These are phyloP conservation scores for Vickermania spadyakhi DNA, from an alignment of 208 protist species.

Conservation along the genomic window DNA sequence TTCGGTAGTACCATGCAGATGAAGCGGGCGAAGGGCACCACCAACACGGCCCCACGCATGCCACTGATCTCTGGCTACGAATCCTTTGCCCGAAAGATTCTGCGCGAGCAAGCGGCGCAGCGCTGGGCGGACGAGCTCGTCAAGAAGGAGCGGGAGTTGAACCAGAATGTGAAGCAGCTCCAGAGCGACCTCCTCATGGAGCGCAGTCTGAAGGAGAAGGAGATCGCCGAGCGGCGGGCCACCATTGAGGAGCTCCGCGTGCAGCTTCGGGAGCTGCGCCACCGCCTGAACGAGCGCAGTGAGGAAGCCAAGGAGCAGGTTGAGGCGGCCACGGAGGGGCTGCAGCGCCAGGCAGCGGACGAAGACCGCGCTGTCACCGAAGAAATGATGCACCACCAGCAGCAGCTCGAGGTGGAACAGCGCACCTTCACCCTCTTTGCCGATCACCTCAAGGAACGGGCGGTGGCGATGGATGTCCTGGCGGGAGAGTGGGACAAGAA, in stretches of 20 bases:
- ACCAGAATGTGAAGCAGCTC: conserved; percentile 91
- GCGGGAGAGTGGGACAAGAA: conserved; percentile 72
- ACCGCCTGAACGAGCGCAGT: conserved; percentile 48
- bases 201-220: conserved; percentile 64
- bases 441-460: conserved; percentile 56
- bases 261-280: conserved; percentile 58
- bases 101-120: conserved; percentile 81
- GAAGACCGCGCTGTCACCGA: conserved; percentile 41
- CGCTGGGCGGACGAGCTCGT: conserved; percentile 85
- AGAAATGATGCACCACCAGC: conserved; percentile 14
- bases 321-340: conserved; percentile 57
- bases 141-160: conserved; percentile 78
- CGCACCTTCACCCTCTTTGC: conserved; percentile 50
- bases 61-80: conserved; percentile 67
- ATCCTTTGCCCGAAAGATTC: conserved; percentile 63
- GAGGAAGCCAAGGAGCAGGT: conserved; percentile 52
- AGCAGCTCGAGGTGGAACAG: conserved; percentile 32
- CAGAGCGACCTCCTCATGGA: conserved; percentile 75
- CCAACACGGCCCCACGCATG: conserved; percentile 31
- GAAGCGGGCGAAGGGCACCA: conserved; percentile 14
- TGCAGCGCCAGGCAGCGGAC: conserved; percentile 38
- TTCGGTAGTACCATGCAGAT: conserved; percentile 72
- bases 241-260: conserved; percentile 50
- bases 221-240: conserved; percentile 57
- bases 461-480: conserved; percentile 54